Conservation (phyloP, 176 grass and related monocot genomes). For the Typha latifolia region DNA sequence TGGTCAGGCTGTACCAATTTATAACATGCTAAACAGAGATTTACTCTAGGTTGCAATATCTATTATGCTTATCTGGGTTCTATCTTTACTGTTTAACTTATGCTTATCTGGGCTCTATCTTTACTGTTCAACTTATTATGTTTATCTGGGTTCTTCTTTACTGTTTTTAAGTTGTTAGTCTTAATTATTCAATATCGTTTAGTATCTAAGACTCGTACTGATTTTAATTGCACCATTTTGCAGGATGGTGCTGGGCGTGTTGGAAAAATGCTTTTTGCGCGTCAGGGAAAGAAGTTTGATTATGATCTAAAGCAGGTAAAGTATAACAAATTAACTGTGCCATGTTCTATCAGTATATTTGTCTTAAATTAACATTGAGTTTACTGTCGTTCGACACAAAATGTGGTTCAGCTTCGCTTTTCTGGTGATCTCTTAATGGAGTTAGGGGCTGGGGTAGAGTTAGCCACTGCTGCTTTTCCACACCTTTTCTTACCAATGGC, state of each 20-base stretch:
- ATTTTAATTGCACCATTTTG: background rate
- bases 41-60: slow-evolving; percentile 11
- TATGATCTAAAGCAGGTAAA: slow-evolving; percentile 96
- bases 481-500: slow-evolving; percentile 98
- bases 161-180: background rate
- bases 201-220: background rate
- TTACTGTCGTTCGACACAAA: background rate
- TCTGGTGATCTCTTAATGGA: slow-evolving; percentile 90
- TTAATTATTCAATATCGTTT: background rate
- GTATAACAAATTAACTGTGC: background rate
- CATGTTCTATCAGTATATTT: background rate
- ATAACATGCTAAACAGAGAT: background rate
- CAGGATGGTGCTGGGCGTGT: slow-evolving; percentile 96
- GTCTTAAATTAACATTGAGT: slow-evolving; percentile 2
- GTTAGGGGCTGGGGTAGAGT: slow-evolving; percentile 92
- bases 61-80: background rate
- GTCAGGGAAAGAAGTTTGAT: slow-evolving; percentile 99
- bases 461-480: slow-evolving; percentile 79
- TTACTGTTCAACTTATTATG: background rate
- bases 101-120: background rate
- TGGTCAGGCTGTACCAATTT: background rate
- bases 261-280: slow-evolving; percentile 97
- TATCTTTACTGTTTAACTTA: background rate
- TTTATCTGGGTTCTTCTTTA: background rate
- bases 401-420: slow-evolving; percentile 60